Percentiles rank a stretch among this genome's conserved stretches.
Conservation (phyloP, 2,329 filamentous ascomycete species). For the Fusarium sp. region DNA sequence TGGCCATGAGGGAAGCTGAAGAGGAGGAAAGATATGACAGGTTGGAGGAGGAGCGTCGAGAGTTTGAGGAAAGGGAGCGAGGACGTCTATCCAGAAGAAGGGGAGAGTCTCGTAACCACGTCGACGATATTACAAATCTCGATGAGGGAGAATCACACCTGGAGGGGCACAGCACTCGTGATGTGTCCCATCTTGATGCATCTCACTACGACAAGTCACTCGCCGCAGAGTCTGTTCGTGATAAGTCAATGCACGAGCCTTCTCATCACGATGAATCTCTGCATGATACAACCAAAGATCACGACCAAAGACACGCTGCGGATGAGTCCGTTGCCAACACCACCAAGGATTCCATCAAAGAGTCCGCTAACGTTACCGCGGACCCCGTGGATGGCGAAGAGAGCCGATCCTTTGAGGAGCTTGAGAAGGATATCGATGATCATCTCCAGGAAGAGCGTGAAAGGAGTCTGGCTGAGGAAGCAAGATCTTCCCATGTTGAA, state of each 20-base stretch:
- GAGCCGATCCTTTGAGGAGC: constrained; percentile 36
- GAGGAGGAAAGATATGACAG: constrained; percentile 52
- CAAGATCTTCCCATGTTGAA: constrained; percentile 33
- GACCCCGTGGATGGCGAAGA: constrained; percentile 17
- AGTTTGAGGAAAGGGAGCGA: constrained; percentile 50
- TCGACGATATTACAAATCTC: constrained; percentile 12
- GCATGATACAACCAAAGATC: too few relatives aligned
- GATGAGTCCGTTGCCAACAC: constrained; percentile 16
- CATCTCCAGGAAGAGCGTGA: constrained; percentile 42
- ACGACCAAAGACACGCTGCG: not conserved
- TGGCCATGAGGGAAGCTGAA: constrained; percentile 54
- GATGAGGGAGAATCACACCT: constrained; percentile 32
- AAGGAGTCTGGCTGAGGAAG: constrained; percentile 35
- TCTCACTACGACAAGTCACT: constrained; percentile 17
- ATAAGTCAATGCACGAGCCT: constrained; percentile 14
- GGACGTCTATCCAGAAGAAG: constrained; percentile 32
- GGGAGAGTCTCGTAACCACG: constrained; percentile 23
- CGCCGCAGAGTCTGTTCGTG: constrained; percentile 22
- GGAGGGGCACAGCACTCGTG: constrained; percentile 1
- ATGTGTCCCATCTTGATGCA: constrained; percentile 2
- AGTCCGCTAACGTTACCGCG: constrained; percentile 8
- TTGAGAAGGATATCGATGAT: constrained; percentile 42
- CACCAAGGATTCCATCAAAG: constrained; percentile 14
- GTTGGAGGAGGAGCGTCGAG: constrained; percentile 45
- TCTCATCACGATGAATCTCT: constrained; percentile 9